Evolutionary conservation across 176 grass and related monocot genomes (phyloP).

Genomic region (Elaeis guineensis): DNA sequence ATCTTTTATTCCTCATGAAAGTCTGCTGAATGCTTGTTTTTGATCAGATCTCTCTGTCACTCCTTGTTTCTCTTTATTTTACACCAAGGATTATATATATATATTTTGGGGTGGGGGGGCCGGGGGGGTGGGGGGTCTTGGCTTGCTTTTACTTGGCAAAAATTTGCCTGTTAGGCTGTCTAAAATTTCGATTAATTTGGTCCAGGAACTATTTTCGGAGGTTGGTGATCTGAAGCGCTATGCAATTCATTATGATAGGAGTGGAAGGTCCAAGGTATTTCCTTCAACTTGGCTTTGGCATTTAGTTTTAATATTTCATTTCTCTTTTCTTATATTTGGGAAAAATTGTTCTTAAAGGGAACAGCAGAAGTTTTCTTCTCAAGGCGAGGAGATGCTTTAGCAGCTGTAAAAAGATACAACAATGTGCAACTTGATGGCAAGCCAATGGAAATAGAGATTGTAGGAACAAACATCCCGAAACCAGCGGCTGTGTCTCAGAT

Average conservation of each 20-base stretch:
- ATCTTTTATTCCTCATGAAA: no score
- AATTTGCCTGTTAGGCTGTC: neutral
- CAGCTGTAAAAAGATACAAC: conserved; percentile 81
- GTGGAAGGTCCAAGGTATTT: conserved; percentile 73
- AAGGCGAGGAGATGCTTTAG: conserved; percentile 66
- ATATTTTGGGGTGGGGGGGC: no score
- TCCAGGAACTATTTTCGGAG: no score
- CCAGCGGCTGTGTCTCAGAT: conserved; percentile 33
- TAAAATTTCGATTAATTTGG: neutral
- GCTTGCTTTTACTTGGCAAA: no score
- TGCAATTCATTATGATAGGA: no score
- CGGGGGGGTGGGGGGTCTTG: no score
- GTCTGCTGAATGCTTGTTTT: no score
- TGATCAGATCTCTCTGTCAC: no score
- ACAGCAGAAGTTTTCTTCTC: conserved; percentile 88
- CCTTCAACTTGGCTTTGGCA: neutral
- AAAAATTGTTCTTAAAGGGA: conserved; percentile 34
- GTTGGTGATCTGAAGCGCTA: no score
- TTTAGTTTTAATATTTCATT: neutral
- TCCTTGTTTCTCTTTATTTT: no score
- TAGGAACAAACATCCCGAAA: conserved; percentile 69
- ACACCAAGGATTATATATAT: no score
- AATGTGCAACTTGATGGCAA: conserved; percentile 98
- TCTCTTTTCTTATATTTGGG: conserved; percentile 1
- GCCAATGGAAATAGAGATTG: conserved; percentile 92